Conservation (phyloP, 2,329 filamentous ascomycete species). For the Aspergillus phoenicis region DNA sequence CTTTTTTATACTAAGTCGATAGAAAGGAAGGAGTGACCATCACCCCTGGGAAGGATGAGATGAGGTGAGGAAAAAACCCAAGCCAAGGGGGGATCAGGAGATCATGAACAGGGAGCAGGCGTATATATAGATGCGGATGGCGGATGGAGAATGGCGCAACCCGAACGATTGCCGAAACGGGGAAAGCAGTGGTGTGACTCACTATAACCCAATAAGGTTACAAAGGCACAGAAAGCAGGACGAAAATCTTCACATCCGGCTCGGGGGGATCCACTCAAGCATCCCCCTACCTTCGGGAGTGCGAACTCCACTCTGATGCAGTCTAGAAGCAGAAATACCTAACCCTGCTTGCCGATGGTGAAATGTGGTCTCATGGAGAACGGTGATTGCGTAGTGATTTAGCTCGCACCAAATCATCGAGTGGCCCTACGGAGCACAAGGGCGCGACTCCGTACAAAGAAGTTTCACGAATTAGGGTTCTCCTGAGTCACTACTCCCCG, state of each 20-base stretch:
- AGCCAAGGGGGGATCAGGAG: constrained; percentile 12
- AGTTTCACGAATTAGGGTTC: constrained; percentile 2
- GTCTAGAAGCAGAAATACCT: constrained; percentile 5
- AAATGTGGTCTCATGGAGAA: constrained; percentile 9
- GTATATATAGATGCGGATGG: constrained; percentile 18
- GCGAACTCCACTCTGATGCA: constrained; percentile 15
- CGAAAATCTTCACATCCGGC: constrained; percentile 16
- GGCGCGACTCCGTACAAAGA: constrained; percentile 5
- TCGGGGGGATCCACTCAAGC: constrained; percentile 12
- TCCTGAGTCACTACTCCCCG: constrained; percentile 6
- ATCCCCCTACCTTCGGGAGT: constrained; percentile 9
- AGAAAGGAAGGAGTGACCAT: constrained; percentile 39
- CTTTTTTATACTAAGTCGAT: constrained; percentile 16
- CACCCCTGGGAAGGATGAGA: constrained; percentile 41
- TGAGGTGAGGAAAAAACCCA: constrained; percentile 29
- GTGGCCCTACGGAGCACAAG: constrained; percentile 7
- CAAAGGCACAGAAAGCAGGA: constrained; percentile 9
- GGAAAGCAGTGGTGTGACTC: constrained; percentile 30
- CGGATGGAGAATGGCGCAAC: constrained; percentile 9
- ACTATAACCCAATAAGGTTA: constrained; percentile 24
- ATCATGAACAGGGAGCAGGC: background rate
- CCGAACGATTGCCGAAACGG: constrained; percentile 15
- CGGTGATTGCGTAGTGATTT: constrained; percentile 7
- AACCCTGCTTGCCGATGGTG: constrained; percentile 5
- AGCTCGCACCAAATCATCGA: background rate